Conservation (phyloP, 2,329 filamentous ascomycete genomes). For the Sporothrix mexicana region DNA sequence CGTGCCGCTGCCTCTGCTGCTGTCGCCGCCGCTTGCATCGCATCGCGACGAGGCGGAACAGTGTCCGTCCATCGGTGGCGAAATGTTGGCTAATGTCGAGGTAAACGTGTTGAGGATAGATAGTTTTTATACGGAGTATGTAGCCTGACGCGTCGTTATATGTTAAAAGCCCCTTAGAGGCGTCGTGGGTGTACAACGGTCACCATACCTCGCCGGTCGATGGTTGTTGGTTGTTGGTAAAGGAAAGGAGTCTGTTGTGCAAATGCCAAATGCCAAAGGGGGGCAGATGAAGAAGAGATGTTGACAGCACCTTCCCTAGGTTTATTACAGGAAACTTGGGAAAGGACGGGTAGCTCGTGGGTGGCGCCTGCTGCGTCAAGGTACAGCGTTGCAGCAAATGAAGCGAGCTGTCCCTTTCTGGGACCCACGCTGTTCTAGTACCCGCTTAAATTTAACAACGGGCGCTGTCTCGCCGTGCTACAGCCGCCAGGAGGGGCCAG, state of each 20-base stretch:
- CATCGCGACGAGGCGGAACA: slow-evolving; percentile 23
- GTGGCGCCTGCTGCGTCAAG: slow-evolving; percentile 8
- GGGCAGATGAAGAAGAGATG: not conserved
- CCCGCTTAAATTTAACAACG: not conserved
- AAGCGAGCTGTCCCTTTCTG: slow-evolving; percentile 27
- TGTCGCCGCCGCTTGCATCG: slow-evolving; percentile 7
- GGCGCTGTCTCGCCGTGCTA: not conserved
- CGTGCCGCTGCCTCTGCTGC: slow-evolving; percentile 16
- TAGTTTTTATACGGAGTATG: not conserved
- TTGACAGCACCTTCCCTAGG: not conserved
- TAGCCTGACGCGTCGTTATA: not conserved
- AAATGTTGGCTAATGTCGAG: not conserved
- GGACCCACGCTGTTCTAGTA: slow-evolving; percentile 8
- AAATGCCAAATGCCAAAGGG: not conserved
- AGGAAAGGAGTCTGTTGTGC: not conserved
- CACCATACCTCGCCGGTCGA: slow-evolving; percentile 20
- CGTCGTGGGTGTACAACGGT: slow-evolving; percentile 1
- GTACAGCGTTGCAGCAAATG: slow-evolving; percentile 17
- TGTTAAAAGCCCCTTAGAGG: slow-evolving; percentile 18
- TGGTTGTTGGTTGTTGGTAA: slow-evolving; percentile 5
- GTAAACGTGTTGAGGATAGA: no score
- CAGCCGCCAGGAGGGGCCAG: not conserved
- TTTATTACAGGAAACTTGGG: not conserved
- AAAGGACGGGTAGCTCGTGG: not conserved
- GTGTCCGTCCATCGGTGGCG: slow-evolving; percentile 12